Conservation (phyloP, 2,329 filamentous ascomycete species). For the Diaporthe humulicola region DNA sequence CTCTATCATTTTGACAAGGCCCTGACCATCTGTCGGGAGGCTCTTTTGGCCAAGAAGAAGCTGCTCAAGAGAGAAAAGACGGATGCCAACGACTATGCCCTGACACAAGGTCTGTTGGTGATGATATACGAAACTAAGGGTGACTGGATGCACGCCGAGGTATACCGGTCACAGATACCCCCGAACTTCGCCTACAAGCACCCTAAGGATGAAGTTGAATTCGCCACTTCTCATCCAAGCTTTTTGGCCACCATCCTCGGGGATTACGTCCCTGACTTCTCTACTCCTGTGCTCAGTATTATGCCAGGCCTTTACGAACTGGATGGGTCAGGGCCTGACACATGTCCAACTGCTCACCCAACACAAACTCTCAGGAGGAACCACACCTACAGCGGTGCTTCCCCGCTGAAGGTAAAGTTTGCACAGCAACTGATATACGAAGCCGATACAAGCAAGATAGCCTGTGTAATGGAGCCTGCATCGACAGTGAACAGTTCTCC, state of each 20-base stretch:
- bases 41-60: slow-evolving; percentile 43
- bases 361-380: background rate
- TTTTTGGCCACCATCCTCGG: slow-evolving; percentile 20
- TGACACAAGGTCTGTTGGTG: slow-evolving; percentile 44
- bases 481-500: background rate
- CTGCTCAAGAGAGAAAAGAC: slow-evolving; percentile 39
- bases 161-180: slow-evolving; percentile 42
- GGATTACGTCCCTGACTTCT: background rate
- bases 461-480: background rate
- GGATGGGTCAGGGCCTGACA: background rate
- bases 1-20: slow-evolving; percentile 44
- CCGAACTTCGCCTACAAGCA: slow-evolving; percentile 24
- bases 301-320: background rate
- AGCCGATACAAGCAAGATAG: slow-evolving; percentile 17
- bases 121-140: slow-evolving; percentile 45
- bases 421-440: slow-evolving; percentile 8
- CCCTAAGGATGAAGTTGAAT: slow-evolving; percentile 15
- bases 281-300: background rate
- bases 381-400: background rate
- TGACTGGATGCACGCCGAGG: slow-evolving; percentile 44
- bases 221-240: slow-evolving; percentile 5
- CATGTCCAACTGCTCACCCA: background rate
- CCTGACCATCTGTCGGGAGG: slow-evolving; percentile 43
- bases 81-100: slow-evolving; percentile 39
- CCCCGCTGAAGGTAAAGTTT: background rate